Percentiles rank a stretch among this genome's conserved stretches.
Conservation (phyloP, 176 grass and related monocot genomes). For the Carex pumila region DNA sequence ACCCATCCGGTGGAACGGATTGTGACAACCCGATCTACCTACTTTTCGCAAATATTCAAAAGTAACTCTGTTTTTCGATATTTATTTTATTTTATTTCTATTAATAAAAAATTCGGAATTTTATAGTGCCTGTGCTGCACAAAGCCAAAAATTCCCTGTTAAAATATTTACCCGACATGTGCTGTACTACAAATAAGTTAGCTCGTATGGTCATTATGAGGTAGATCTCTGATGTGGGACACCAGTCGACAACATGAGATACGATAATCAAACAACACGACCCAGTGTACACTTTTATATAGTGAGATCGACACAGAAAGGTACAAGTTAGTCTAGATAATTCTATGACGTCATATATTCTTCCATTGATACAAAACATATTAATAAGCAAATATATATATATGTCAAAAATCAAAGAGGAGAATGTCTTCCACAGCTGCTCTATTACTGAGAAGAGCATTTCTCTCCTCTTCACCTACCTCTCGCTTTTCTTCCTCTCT, state of each 20-base stretch:
- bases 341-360: not conserved
- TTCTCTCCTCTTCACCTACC: conserved; percentile 7
- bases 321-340: not conserved
- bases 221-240: too few relatives aligned
- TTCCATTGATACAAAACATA: not conserved
- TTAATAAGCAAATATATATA: not conserved
- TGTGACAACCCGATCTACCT: too few relatives aligned
- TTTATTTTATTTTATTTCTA: too few relatives aligned
- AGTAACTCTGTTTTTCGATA: too few relatives aligned
- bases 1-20: too few relatives aligned
- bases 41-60: too few relatives aligned
- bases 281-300: not conserved
- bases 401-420: not conserved
- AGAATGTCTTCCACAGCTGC: conserved; percentile 27
- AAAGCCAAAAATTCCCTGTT: too few relatives aligned
- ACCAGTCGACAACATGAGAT: too few relatives aligned
- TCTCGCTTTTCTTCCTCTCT: conserved; percentile 1
- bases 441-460: conserved; percentile 11
- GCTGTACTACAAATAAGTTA: not conserved
- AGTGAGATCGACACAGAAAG: not conserved
- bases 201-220: not conserved
- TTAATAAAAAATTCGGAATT: too few relatives aligned
- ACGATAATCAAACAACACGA: too few relatives aligned
- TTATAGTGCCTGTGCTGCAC: too few relatives aligned
- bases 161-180: too few relatives aligned